Conservation (phyloP, 1,284 basidiomycete genomes). For the Vanrija humicola region DNA sequence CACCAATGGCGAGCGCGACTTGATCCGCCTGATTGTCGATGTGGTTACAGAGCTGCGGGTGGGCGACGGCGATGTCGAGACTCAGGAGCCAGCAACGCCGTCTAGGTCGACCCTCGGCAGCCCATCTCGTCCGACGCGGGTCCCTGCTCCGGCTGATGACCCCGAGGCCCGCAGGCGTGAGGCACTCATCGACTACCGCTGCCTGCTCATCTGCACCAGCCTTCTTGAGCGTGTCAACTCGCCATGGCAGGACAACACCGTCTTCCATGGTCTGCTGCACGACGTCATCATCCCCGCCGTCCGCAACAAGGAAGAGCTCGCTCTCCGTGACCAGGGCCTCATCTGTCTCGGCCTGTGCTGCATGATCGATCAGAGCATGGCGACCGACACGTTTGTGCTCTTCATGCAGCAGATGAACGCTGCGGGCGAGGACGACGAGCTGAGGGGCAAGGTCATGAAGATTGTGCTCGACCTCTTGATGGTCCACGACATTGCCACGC, state of each 20-base stretch:
- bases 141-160: constrained; percentile 18
- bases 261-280: constrained; percentile 80
- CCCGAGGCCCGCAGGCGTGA: constrained; percentile 44
- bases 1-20: constrained; percentile 77
- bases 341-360: constrained; percentile 83
- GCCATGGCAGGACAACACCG: constrained; percentile 91
- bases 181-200: constrained; percentile 74
- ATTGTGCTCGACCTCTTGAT: constrained; percentile 87
- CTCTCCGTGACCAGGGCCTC: constrained; percentile 80
- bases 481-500: constrained; percentile 69
- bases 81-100: constrained; percentile 1
- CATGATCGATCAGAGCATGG: constrained; percentile 86
- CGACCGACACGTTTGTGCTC: constrained; percentile 79
- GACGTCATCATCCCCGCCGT: constrained; percentile 90
- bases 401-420: constrained; percentile 81
- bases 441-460: constrained; percentile 77
- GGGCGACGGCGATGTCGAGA: constrained; percentile 52
- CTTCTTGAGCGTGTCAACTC: constrained; percentile 88
- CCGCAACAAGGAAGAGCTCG: constrained; percentile 71
- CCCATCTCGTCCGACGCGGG: neutral
- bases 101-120: neutral
- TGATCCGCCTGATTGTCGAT: constrained; percentile 91
- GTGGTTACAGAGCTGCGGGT: constrained; percentile 77
- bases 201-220: constrained; percentile 80
- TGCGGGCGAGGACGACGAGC: constrained; percentile 60